Evolutionary conservation across 164 flowering plant species (phyloP), one percentile per base, ranked within the genome.

Genomic region (Nelumbo lutea): DNA sequence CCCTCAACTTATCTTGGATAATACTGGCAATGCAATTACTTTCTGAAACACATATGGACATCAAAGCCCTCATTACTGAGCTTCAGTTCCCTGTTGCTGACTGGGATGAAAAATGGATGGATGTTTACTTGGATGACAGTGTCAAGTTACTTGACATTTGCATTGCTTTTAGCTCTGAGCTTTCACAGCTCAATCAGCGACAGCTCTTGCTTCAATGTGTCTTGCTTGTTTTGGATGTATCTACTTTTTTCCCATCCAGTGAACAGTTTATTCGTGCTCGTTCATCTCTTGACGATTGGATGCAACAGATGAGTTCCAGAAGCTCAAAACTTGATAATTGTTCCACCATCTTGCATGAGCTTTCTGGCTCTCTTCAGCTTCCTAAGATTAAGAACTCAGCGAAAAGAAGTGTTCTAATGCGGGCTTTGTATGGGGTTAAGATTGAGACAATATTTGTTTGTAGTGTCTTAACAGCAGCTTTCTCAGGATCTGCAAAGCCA

Each of bases 31-130:
- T 89, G 81, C 83, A 83, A 59, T 77, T 79, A 1, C 86, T 92
- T 4, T 86, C 84, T 69, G 91, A 81, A 73, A 88, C 84, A 41
- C 97, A 92, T 72, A 82, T 63, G 40, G 95, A 85, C 73, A 76
- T 96, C 57, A 89, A 88, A 68, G 62, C 71, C 13, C 77, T 96
- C 5, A 89, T 93, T 27, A 79, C 86, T 4, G 90, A 85, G 6
- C 90, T 96, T 50, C 85, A 87, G 75, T 87, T 90, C 67, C 98
- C 98, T 38, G 85, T 87, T 4, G 69, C 78, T 68, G 90, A 87
- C 46, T 96, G 98, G 99, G 97, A 96, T 70, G 91, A 89, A 66
- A 88, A 90, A 72, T 96, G 98, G 98, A 82, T 91, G 42, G 91
- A 93, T 73, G 84, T 85, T 45, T 96, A 95, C 76, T 78, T 93